These are phyloP conservation scores for Tolypocladium ophioglossoides DNA, from an alignment of 2,329 filamentous ascomycete genomes.

Conservation along the genomic window DNA sequence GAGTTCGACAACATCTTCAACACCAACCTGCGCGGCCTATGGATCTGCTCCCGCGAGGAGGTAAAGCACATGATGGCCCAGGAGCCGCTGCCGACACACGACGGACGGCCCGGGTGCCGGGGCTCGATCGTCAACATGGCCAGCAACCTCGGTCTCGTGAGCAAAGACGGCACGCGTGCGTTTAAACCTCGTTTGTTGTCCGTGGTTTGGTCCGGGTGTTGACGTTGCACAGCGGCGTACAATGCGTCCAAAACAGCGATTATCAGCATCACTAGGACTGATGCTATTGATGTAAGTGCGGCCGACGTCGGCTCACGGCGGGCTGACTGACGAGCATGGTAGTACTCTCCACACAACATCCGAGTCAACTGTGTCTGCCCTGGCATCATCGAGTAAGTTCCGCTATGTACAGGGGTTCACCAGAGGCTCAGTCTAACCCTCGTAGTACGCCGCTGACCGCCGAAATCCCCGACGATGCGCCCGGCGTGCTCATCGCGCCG, in stretches of 20 bases:
- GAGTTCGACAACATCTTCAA: slow-evolving; percentile 32
- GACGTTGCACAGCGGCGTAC: slow-evolving; percentile 26
- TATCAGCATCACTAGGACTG: slow-evolving; percentile 32
- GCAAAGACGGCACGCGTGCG: slow-evolving; percentile 28
- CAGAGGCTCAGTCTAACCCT: neutral
- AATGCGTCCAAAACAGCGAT: slow-evolving; percentile 32
- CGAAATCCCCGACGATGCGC: slow-evolving; percentile 21
- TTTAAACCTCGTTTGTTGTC: neutral
- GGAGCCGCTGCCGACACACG: slow-evolving; percentile 29
- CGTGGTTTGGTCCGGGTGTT: neutral
- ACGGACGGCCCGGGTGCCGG: slow-evolving; percentile 23
- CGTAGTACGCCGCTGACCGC: slow-evolving; percentile 30
- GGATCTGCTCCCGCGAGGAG: slow-evolving; percentile 32
- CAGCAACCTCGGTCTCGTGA: slow-evolving; percentile 30
- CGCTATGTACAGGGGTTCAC: neutral
- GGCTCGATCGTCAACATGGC: slow-evolving; percentile 36
- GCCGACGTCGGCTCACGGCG: neutral
- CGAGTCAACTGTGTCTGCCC: slow-evolving; percentile 35
- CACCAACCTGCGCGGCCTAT: slow-evolving; percentile 33
- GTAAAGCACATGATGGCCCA: slow-evolving; percentile 31
- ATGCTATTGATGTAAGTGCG: slow-evolving; percentile 31
- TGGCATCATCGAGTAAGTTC: slow-evolving; percentile 25
- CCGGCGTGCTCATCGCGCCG: slow-evolving; percentile 21
- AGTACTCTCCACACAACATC: slow-evolving; percentile 34
- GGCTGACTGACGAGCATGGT: neutral